Base-by-base conservation (phyloP, 208 protist species). In the Spongospora subterranea region DNA sequence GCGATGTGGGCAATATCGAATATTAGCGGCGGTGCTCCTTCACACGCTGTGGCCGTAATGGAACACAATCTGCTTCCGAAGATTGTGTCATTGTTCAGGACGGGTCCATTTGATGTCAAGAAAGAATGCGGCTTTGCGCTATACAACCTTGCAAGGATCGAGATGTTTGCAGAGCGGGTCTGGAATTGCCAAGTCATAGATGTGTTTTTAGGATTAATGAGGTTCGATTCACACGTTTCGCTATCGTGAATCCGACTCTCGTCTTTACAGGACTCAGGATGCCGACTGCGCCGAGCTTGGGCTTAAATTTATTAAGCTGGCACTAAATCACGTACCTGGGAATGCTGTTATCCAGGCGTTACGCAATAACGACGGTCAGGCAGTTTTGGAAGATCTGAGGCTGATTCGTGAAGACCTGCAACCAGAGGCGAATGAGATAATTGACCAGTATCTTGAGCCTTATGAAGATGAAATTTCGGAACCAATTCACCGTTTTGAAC, bases 121-220 rank as follows among this genome's bases (percentile, higher is more conserved):
- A 82, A 82, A 43, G 71, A 82, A 43, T 82, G 71, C n/a, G 71
- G 71, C 6, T 82, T 82, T n/a, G 71, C 71, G 6, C 71, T 82
- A 13, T 82, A 82, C n/a, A 82, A 82, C n/a, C 71, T 82, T 43
- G 71, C 71, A 35, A 35, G 71, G 17, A 43, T 82, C n/a, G 35
- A 82, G 40, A 35, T 43, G 6, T 6, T 82, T 6, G 6, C 35
- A 20, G 71, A 82, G 6, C 6, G 71, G 13, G 35, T 82, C 6
- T 82, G 71, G 71, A 82, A 82, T 35, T 82, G 71, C 71, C 71
- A 82, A 35, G n/a, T 82, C 6, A 20, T 82, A 35, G 71, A 82
- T 43, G 17, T 40, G 71, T 82, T 82, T n/a, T n/a, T 82, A 20
- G 6, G 40, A 20, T 43, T 82, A 35, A 82, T 82, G 71, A 35